Base-by-base conservation (phyloP, 148 eudicot species). In the Beta vulgaris region DNA sequence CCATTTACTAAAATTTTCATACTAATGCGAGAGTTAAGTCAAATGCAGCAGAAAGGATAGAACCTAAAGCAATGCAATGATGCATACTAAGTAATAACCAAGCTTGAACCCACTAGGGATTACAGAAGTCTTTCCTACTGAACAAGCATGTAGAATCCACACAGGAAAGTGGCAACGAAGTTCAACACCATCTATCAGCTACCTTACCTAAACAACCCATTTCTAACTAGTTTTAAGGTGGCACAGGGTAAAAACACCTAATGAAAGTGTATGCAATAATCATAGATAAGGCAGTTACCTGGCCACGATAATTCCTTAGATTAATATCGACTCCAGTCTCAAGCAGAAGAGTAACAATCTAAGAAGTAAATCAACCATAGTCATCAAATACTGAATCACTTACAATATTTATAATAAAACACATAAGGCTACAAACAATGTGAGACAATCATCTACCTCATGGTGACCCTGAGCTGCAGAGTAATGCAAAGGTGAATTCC, bases 401-500 rank as follows among this genome's bases (percentile, higher is more conserved):
- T 8, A 25, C 37, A 19, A 31, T 18, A 2, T 34, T 14, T 7
- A 36, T 8, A 39, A 36, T 8, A 39, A 8, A 12, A 23, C 32
- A 53, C 37, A 65, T 14, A 4, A 16, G 44, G 5, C 5, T 14
- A 25, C 55, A 48, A n/a, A 21, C 11, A 4, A 14, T 46, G 1
- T 39, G 11, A 44, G 21, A 28, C 54, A 53, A 7, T n/a, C 58
- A 55, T 63, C 58, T 84, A 93, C 98, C 98, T 93, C 98, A 85
- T 93, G 91, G 82, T 93, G 98, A 28, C 98, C 98, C 71, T 91
- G 98, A 80, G 98, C 98, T 66, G 98, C 93, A 77, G 98, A 91
- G 76, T 93, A 90, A 83, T 93, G 98, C 28, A 93, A 85, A 11
- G 98, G 98, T 13, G 98, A 93, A 82, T 91, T 93, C 0, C 98